These are phyloP conservation scores for Dothideomycetidae sp. DNA, from an alignment of 2,329 filamentous ascomycete species.

Conservation along the genomic window DNA sequence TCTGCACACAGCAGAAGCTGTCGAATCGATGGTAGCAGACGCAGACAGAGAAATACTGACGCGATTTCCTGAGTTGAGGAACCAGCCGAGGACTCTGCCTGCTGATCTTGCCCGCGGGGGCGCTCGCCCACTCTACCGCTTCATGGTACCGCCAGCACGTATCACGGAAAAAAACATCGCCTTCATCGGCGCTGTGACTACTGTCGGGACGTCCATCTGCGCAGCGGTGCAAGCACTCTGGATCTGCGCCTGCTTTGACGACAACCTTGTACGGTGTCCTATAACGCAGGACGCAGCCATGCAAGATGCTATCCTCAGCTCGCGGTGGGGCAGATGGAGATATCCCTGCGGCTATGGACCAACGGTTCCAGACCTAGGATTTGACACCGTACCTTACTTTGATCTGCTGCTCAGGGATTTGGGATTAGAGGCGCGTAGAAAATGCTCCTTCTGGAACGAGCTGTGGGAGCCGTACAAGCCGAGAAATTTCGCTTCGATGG, in stretches of 20 bases:
- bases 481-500: conserved; percentile 41
- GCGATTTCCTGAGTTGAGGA: conserved; percentile 38
- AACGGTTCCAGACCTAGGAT: conserved; percentile 54
- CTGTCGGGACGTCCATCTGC: conserved; percentile 24
- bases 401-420: conserved; percentile 55
- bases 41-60: conserved; percentile 40
- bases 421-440: conserved; percentile 43
- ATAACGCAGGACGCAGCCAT: conserved; percentile 27
- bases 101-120: conserved; percentile 13
- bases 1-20: conserved; percentile 26
- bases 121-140: conserved; percentile 29
- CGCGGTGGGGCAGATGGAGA: conserved; percentile 55
- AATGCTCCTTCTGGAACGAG: conserved; percentile 37
- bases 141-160: conserved; percentile 28
- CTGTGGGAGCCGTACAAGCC: conserved; percentile 44
- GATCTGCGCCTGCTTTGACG: conserved; percentile 49
- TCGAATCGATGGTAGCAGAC: conserved; percentile 23
- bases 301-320: conserved; percentile 41
- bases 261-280: conserved; percentile 28
- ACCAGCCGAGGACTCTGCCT: conserved; percentile 30
- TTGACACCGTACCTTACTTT: conserved; percentile 61
- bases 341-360: conserved; percentile 52
- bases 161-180: conserved; percentile 24
- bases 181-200: conserved; percentile 27
- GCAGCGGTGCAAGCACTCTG: conserved; percentile 30